phyloP scores from a whole-genome alignment of 176 grass and related monocot species.

The Avena insularis region DNA sequence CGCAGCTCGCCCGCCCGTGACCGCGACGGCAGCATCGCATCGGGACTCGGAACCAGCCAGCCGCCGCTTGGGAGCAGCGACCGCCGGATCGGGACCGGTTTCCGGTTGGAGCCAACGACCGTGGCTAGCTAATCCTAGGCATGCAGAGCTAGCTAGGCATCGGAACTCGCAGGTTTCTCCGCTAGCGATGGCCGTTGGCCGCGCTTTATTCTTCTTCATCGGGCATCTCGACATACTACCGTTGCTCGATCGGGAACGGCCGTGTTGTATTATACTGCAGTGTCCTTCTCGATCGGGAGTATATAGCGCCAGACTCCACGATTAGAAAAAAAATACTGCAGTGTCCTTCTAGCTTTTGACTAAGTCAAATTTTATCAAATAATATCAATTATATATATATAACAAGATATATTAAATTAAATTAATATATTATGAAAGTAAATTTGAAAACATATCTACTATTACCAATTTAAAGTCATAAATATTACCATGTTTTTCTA shows the following conservation, averaged over 20 bases:
- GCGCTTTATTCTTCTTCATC: not conserved
- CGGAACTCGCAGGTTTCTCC: conserved; percentile 14
- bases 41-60: not conserved
- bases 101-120: not conserved
- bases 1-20: conserved; percentile 14
- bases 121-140: not conserved
- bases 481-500: too few relatives aligned
- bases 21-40: not conserved
- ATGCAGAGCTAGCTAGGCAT: not conserved
- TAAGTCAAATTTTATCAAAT: too few relatives aligned
- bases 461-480: too few relatives aligned
- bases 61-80: not conserved
- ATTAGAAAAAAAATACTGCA: too few relatives aligned
- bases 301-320: too few relatives aligned
- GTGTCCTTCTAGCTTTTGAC: too few relatives aligned
- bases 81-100: conserved; percentile 11
- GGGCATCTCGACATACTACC: not conserved
- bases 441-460: too few relatives aligned
- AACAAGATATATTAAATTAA: too few relatives aligned
- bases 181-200: not conserved
- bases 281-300: too few relatives aligned
- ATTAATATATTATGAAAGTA: too few relatives aligned
- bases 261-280: too few relatives aligned
- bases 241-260: not conserved
- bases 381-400: too few relatives aligned